Percentiles rank a stretch among this genome's conserved stretches.
These are phyloP conservation scores for Quercus berberidifolia DNA, from an alignment of 306 rosid species.

Conservation along the genomic window DNA sequence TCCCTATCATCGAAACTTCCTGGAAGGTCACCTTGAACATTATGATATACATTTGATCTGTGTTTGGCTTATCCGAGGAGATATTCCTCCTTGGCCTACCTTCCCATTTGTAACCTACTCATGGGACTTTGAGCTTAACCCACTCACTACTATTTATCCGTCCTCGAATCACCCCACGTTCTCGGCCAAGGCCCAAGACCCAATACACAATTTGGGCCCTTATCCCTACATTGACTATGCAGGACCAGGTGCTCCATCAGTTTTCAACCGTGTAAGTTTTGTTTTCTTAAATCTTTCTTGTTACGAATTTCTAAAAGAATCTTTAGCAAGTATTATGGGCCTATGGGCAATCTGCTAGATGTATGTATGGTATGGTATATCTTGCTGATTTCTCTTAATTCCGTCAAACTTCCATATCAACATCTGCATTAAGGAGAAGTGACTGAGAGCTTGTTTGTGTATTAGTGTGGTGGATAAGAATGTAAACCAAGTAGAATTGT, in stretches of 20 bases:
- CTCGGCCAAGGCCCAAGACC: too few species aligned
- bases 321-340: background rate
- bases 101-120: too few species aligned
- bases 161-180: too few species aligned
- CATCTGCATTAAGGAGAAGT: background rate
- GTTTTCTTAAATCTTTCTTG: background rate
- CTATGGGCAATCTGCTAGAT: background rate
- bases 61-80: too few species aligned
- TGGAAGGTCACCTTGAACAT: too few species aligned
- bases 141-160: too few species aligned
- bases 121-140: too few species aligned
- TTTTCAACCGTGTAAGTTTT: constrained; percentile 84
- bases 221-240: constrained; percentile 15
- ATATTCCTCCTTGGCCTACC: too few species aligned
- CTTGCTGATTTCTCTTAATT: background rate
- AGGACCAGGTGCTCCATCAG: constrained; percentile 93
- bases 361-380: background rate
- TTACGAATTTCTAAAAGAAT: background rate
- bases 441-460: background rate
- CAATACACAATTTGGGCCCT: too few species aligned
- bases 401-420: background rate
- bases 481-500: constrained; percentile 4
- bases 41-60: too few species aligned
- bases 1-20: too few species aligned
- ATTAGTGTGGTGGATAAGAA: background rate